Base-by-base conservation (phyloP, 306 rosid species). In the Erythrophleum fordii region DNA sequence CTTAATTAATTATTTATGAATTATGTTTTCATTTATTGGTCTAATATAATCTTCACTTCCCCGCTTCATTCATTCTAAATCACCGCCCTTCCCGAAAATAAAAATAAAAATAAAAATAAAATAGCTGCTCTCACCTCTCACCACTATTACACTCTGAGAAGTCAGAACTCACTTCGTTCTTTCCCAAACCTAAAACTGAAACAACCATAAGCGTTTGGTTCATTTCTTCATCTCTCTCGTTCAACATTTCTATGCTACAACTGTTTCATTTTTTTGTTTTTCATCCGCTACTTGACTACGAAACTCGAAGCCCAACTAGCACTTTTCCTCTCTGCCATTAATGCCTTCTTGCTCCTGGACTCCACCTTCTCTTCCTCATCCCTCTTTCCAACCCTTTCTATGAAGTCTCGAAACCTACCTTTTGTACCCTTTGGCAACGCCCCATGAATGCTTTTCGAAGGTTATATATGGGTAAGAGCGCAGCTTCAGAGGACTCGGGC, bases 401-500 rank as follows among this genome's bases (percentile, higher is more conserved):
- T 68, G 53, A 68, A 42, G 53, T 53, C 35, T 42, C 73, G 5
- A 39, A 72, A 55, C 66, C 59, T 35, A 60, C 80, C 29, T 31
- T 66, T 77, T 59, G 61, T 53, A 5, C 78, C 73, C 34, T 65
- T 13, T 53, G 42, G 58, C 39, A 31, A 5, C 52, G 20, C 77
- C 25, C 75, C 28, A 25, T 59, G 79, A 83, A 25, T 25, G 34
- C 22, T 6, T 41, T 53, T 70, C n/a, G 22, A 14, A 59, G 70
- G 49, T 51, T 80, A 28, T 18, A n/a, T 12, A 86, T 86, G 90
- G 83, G 64, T 79, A 80, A 83, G 84, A 76, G 5, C 74, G 20
- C 69, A 28, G 58, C 83, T 76, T 61, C 89, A 10, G 55, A 86
- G 46, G 74, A 69, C 68, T 29, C 79, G 14, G 82, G 42, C 12